Evolutionary conservation across 192 early-diverging fungal genomes (phyloP).

Genomic region (Funneliformis geosporum): DNA sequence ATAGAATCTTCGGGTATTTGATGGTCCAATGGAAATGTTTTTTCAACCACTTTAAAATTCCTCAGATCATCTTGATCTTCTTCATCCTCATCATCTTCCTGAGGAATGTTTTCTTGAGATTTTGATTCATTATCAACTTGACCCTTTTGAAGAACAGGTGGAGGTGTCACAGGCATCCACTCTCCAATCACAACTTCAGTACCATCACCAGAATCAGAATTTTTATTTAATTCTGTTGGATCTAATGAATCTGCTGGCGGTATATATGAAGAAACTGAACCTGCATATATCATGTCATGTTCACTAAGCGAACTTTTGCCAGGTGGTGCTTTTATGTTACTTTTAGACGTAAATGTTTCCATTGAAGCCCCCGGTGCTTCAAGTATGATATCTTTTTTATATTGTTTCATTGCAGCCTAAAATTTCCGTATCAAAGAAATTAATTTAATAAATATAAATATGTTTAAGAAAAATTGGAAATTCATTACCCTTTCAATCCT

Average conservation of each 20-base stretch:
- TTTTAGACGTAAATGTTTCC: background rate
- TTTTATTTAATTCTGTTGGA: background rate
- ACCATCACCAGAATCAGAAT: background rate
- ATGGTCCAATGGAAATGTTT: slow-evolving; percentile 44
- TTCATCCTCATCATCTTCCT: slow-evolving; percentile 44
- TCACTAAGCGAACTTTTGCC: background rate
- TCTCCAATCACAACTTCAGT: slow-evolving; percentile 35
- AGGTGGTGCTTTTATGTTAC: background rate
- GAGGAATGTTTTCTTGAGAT: slow-evolving; percentile 12
- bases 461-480: background rate
- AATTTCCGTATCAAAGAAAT: background rate
- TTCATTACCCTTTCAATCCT: slow-evolving; percentile 61
- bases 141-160: slow-evolving; percentile 9
- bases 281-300: background rate
- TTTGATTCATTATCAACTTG: slow-evolving; percentile 6
- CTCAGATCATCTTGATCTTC: slow-evolving; percentile 51
- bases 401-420: slow-evolving; percentile 48
- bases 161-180: slow-evolving; percentile 43
- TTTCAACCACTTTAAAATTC: slow-evolving; percentile 56
- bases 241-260: background rate
- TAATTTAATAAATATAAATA: background rate
- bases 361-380: slow-evolving; percentile 33
- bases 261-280: too few relatives aligned
- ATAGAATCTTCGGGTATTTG: slow-evolving; percentile 24
- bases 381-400: slow-evolving; percentile 43